Base-by-base conservation (phyloP, 345 rosid genomes). In the Diplotaxis tenuifolia region DNA sequence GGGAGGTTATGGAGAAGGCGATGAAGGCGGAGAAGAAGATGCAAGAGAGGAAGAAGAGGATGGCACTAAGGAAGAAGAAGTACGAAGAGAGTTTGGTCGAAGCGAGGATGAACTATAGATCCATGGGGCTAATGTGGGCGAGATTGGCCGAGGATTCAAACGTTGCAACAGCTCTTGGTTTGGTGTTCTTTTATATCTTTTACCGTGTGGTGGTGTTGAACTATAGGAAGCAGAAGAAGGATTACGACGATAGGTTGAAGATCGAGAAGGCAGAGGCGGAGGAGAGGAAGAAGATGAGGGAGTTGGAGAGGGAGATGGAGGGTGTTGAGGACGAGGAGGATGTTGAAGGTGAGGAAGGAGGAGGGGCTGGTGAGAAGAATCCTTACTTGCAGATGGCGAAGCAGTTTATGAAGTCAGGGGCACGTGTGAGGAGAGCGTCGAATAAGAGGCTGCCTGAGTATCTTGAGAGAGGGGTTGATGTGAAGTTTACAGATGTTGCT, bases 361-460 rank as follows among this genome's bases (percentile, higher is more conserved):
- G 95, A 11, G 77, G 16, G n/a, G 76, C 80, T 28, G 88, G 81
- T 32, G 97, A 90, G 78, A 73, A 90, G 65, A 89, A 90, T 82
- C 87, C 91, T 54, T 85, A 89, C 78, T 50, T 90, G 75, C 83
- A 90, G 83, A 89, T 82, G 90, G 96, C 98, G 18, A 84, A 50
- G 84, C 88, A 93, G 84, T 93, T 93, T 85, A 89, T 93, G 98
- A 93, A 86, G 83, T 93, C 98, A 61, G 98, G 98, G 7, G 98
- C 97, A 69, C 86, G 97, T 56, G 92, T 93, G 53, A 82, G 92
- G 70, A 81, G 92, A 64, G 93, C 92, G 12, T 76, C 67, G 27
- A 85, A 82, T 77, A 89, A 49, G 86, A 83, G 89, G 66, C 80
- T 85, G 68, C 98, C 98, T 18, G 90, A 93, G 70, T 93, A 90